These are phyloP conservation scores for Botrytis deweyae DNA, from an alignment of 2,329 filamentous ascomycete species.

Conservation along the genomic window DNA sequence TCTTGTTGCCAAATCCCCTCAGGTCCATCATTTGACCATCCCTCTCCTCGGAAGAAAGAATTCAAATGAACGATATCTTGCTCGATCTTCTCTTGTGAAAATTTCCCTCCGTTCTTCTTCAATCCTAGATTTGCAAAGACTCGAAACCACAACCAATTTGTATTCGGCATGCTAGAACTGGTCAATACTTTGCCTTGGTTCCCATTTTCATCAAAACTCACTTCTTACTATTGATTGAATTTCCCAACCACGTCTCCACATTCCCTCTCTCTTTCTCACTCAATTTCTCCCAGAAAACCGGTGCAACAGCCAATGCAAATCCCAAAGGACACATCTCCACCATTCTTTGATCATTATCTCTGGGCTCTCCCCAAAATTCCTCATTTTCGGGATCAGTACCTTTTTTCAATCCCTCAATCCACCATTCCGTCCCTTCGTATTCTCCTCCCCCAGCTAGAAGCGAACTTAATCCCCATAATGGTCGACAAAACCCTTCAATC, in stretches of 20 bases:
- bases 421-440: constrained; percentile 63
- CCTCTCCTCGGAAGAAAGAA: constrained; percentile 77
- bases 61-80: constrained; percentile 76
- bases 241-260: constrained; percentile 70
- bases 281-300: constrained; percentile 52
- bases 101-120: constrained; percentile 70
- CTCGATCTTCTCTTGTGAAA: constrained; percentile 67
- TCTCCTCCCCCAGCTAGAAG: constrained; percentile 66
- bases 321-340: constrained; percentile 82
- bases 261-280: constrained; percentile 61
- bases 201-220: constrained; percentile 36
- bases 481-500: constrained; percentile 59
- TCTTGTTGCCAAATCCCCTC: constrained; percentile 81
- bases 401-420: constrained; percentile 67
- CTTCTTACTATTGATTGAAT: constrained; percentile 76
- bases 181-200: constrained; percentile 38
- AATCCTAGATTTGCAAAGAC: constrained; percentile 80
- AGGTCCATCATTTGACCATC: constrained; percentile 81
- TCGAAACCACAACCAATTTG: constrained; percentile 76
- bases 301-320: constrained; percentile 68
- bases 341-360: constrained; percentile 79
- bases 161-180: constrained; percentile 66
- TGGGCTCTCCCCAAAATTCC: constrained; percentile 76
- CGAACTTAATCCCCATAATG: constrained; percentile 72
- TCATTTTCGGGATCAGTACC: constrained; percentile 68